Evolutionary conservation across 805 yeast species (phyloP).

Genomic region (Starmerella floricola): DNA sequence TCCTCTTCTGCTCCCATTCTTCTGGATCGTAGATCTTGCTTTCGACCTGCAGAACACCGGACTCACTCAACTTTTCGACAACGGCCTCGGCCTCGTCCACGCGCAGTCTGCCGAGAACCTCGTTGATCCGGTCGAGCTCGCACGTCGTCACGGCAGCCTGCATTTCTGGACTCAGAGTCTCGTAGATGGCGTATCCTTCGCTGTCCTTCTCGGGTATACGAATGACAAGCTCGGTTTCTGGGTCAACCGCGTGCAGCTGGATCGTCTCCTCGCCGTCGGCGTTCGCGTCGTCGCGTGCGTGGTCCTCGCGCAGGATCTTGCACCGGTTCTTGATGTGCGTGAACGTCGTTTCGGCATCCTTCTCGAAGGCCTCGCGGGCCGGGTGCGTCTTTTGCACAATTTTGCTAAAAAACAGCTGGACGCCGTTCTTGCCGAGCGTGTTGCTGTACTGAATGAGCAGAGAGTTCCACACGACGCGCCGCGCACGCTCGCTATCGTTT

Average conservation of each 20-base stretch:
- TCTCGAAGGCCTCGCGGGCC: slow-evolving; percentile 55
- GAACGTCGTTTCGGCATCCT: slow-evolving; percentile 63
- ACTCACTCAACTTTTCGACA: slow-evolving; percentile 61
- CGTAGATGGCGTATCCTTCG: slow-evolving; percentile 32
- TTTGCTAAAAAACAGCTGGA: slow-evolving; percentile 56
- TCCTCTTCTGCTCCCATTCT: slow-evolving; percentile 28
- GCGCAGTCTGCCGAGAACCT: slow-evolving; percentile 60
- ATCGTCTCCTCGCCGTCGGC: slow-evolving; percentile 57
- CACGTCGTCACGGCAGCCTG: slow-evolving; percentile 64
- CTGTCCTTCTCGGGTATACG: slow-evolving; percentile 38
- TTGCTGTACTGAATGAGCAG: slow-evolving; percentile 61
- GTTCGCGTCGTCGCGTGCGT: slow-evolving; percentile 27
- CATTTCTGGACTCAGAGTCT: slow-evolving; percentile 52
- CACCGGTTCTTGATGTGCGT: slow-evolving; percentile 69
- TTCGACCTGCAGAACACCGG: slow-evolving; percentile 73
- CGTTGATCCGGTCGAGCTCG: slow-evolving; percentile 65
- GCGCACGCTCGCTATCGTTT: slow-evolving; percentile 43
- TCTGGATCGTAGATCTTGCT: slow-evolving; percentile 35
- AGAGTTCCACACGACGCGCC: slow-evolving; percentile 66
- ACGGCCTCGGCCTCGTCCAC: slow-evolving; percentile 70
- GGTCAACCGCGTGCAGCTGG: slow-evolving; percentile 81
- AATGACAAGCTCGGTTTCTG: slow-evolving; percentile 60
- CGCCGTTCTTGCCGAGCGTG: slow-evolving; percentile 33
- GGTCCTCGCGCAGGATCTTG: slow-evolving; percentile 41
- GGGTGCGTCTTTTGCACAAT: slow-evolving; percentile 43